Percentiles rank a stretch among this genome's conserved stretches.
These are phyloP conservation scores for Vinca major DNA, from an alignment of 305 asterid genomes.

Conservation along the genomic window DNA sequence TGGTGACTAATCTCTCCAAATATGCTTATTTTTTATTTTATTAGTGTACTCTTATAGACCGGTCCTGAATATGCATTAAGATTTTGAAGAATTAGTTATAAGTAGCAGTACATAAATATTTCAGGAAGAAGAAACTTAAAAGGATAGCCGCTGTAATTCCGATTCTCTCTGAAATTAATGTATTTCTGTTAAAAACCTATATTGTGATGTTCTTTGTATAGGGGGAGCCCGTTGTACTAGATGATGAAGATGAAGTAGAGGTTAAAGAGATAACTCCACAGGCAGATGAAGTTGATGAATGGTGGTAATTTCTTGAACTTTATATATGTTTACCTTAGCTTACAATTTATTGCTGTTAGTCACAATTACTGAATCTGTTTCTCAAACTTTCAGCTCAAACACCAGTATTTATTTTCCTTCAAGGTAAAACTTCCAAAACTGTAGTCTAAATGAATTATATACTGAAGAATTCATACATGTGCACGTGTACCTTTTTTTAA, in stretches of 20 bases:
- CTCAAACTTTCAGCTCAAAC: conserved; percentile 36
- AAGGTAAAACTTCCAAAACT: conserved; percentile 33
- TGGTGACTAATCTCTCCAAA: neutral
- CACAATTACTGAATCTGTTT: conserved; percentile 18
- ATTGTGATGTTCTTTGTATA: conserved; percentile 17
- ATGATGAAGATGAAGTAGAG: conserved; percentile 75
- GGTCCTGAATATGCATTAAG: neutral
- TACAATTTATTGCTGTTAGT: neutral
- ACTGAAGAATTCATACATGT: neutral
- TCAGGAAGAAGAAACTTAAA: neutral
- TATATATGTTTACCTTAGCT: neutral
- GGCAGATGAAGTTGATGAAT: conserved; percentile 27
- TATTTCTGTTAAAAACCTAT: neutral
- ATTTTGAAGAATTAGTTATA: neutral
- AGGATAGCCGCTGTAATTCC: neutral
- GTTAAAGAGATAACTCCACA: conserved; percentile 26
- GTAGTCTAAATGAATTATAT: conserved; percentile 1
- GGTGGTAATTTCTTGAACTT: conserved; percentile 28
- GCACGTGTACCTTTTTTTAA: too few species aligned
- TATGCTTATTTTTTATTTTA: neutral
- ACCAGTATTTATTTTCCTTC: conserved; percentile 68
- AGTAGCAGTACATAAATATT: neutral
- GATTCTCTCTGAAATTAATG: neutral
- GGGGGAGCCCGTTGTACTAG: conserved; percentile 60
- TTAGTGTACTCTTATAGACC: neutral